A percentile compares a stretch with the other conserved stretches of the same genome.
Evolutionary conservation across 441 rosid genomes (phyloP).

Genomic region (Breynia disticha): DNA sequence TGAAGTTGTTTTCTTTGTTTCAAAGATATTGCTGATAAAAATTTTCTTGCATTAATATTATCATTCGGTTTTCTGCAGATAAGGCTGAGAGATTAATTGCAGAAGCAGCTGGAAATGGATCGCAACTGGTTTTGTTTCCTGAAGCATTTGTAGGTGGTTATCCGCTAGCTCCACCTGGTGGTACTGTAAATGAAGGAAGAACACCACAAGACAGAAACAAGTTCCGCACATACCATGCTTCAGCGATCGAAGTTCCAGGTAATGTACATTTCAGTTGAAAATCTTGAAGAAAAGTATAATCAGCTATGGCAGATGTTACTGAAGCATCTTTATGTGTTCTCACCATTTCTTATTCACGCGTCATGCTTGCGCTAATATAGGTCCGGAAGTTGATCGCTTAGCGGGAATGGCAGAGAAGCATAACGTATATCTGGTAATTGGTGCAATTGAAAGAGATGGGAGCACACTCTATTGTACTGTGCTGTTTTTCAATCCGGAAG

Average conservation of each 20-base stretch:
- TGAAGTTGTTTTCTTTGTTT: neutral
- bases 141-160: constrained; percentile 84
- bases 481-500: constrained; percentile 61
- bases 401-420: constrained; percentile 14
- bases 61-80: constrained; percentile 21
- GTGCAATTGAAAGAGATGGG: constrained; percentile 21
- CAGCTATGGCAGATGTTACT: neutral
- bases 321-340: neutral
- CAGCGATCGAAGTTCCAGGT: constrained; percentile 88
- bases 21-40: neutral
- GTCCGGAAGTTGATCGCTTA: constrained; percentile 20
- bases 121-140: constrained; percentile 77
- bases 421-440: constrained; percentile 18
- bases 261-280: constrained; percentile 4
- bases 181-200: constrained; percentile 38
- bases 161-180: constrained; percentile 51
- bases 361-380: constrained; percentile 4
- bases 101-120: constrained; percentile 58
- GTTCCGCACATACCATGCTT: constrained; percentile 55
- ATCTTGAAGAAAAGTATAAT: neutral
- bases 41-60: neutral
- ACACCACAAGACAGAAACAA: constrained; percentile 53
- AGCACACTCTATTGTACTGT: constrained; percentile 44
- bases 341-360: neutral
- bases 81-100: constrained; percentile 79